Percentiles rank a stretch among this genome's conserved stretches.
These are phyloP conservation scores for Themeda triandra DNA, from an alignment of 176 grass and related monocot genomes.

Conservation along the genomic window DNA sequence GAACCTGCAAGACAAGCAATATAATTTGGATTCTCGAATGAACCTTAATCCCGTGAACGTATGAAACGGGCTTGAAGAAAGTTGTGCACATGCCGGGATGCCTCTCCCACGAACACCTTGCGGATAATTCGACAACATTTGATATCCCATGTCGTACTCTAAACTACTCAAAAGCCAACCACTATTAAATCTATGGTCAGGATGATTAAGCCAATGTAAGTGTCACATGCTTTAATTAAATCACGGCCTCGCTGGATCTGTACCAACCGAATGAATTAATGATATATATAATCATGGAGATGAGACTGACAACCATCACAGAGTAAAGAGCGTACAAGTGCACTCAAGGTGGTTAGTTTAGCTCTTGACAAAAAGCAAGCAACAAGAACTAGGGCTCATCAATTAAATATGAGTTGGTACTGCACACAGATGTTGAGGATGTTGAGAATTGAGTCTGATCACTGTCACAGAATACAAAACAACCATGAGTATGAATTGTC, in stretches of 20 bases:
- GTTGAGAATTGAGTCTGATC: not conserved
- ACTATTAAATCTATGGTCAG: not conserved
- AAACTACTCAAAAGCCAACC: not conserved
- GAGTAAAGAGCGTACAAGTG: not conserved
- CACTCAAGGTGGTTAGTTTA: not conserved
- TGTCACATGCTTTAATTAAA: not conserved
- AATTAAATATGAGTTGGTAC: not conserved
- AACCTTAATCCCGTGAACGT: not conserved
- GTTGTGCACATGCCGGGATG: not conserved
- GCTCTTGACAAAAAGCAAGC: not conserved
- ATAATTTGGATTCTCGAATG: not conserved
- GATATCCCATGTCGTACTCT: not conserved
- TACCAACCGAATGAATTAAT: constrained; percentile 25
- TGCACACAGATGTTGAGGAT: not conserved
- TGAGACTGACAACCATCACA: not conserved
- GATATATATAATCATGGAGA: constrained; percentile 9
- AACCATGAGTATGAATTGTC: constrained; percentile 1
- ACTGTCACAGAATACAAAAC: not conserved
- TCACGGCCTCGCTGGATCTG: constrained; percentile 21
- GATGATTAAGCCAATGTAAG: not conserved
- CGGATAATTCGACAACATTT: not conserved
- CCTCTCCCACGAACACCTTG: not conserved
- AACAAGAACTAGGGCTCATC: not conserved
- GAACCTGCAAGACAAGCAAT: not conserved
- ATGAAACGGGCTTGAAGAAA: not conserved